Conservation (phyloP, 345 rosid species). For the Tarenaya hassleriana region DNA sequence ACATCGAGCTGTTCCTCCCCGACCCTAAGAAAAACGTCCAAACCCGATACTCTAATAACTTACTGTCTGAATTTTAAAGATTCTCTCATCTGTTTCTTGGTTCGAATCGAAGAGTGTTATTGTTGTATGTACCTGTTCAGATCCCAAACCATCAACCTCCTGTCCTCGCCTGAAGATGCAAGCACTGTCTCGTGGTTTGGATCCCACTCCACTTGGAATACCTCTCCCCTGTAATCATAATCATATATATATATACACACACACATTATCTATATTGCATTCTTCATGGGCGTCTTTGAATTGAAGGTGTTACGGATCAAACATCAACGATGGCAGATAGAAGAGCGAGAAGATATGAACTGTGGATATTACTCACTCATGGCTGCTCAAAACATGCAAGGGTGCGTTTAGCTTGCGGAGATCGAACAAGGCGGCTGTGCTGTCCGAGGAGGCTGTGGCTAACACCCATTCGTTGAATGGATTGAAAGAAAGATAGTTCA, state of each 20-base stretch:
- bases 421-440: slow-evolving; percentile 76
- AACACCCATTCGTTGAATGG: slow-evolving; percentile 76
- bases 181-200: slow-evolving; percentile 88
- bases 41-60: background rate
- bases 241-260: slow-evolving; percentile 15
- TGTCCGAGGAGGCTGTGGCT: slow-evolving; percentile 91
- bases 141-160: slow-evolving; percentile 94
- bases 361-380: slow-evolving; percentile 40
- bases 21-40: slow-evolving; percentile 36
- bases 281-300: too few relatives aligned
- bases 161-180: slow-evolving; percentile 87
- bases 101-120: background rate
- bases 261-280: too few relatives aligned
- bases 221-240: slow-evolving; percentile 60
- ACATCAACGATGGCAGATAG: background rate
- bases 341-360: background rate
- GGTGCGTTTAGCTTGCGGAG: slow-evolving; percentile 61
- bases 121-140: slow-evolving; percentile 56
- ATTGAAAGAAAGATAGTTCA: slow-evolving; percentile 84
- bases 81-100: slow-evolving; percentile 6
- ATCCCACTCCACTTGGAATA: slow-evolving; percentile 97
- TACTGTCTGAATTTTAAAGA: too few relatives aligned
- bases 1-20: slow-evolving; percentile 77
- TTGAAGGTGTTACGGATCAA: too few relatives aligned
- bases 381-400: slow-evolving; percentile 66